These are phyloP conservation scores for Mucor piriformis DNA, from an alignment of 371 early-diverging fungal species.

Conservation along the genomic window DNA sequence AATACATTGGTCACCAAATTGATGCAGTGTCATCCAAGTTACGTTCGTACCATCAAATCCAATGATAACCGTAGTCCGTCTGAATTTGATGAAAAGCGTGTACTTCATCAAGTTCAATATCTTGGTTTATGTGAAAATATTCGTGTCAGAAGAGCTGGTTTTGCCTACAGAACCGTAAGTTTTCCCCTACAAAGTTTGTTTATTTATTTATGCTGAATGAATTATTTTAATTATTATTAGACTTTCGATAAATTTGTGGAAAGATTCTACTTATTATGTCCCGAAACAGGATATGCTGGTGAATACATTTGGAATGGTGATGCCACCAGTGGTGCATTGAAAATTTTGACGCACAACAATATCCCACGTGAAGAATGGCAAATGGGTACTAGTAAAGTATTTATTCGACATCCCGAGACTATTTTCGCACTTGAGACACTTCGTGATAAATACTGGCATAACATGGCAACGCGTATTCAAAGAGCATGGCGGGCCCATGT, in stretches of 20 bases:
- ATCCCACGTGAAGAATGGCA: conserved; percentile 95
- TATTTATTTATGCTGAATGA: too few relatives aligned
- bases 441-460: conserved; percentile 96
- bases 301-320: conserved; percentile 89
- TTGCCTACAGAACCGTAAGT: conserved; percentile 75
- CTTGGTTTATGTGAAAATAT: conserved; percentile 97
- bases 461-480: conserved; percentile 94
- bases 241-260: conserved; percentile 55
- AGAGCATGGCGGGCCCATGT: conserved; percentile 87
- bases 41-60: conserved; percentile 99
- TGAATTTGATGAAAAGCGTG: conserved; percentile 90
- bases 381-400: conserved; percentile 90
- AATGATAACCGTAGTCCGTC: conserved; percentile 89
- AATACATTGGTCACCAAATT: conserved; percentile 86
- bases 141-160: conserved; percentile 96
- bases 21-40: conserved; percentile 96
- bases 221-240: neutral
- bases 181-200: too few relatives aligned
- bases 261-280: conserved; percentile 77
- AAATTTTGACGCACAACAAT: conserved; percentile 85
- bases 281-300: conserved; percentile 83
- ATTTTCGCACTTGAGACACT: conserved; percentile 91
- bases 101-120: conserved; percentile 96
- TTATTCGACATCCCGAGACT: conserved; percentile 95
- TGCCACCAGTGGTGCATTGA: conserved; percentile 65